phyloP scores from a whole-genome alignment of 1,284 basidiomycete genomes.

The Melampsora americana region DNA sequence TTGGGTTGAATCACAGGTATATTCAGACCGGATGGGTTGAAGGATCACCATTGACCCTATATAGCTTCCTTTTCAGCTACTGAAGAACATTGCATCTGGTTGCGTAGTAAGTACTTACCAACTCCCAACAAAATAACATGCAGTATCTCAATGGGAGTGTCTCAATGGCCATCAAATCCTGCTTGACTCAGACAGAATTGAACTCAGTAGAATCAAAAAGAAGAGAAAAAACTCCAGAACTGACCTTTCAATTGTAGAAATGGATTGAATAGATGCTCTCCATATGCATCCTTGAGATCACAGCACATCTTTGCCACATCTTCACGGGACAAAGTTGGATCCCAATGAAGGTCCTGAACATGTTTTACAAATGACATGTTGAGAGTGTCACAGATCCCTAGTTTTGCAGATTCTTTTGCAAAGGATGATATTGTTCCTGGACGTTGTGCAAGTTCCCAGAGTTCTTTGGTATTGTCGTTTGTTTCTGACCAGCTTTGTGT shows the following conservation, averaged over 20 bases:
- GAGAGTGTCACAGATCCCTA: not conserved
- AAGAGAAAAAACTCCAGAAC: not conserved
- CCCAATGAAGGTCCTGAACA: not conserved
- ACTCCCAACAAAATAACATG: conserved; percentile 2
- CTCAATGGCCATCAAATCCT: conserved; percentile 2
- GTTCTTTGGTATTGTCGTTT: not conserved
- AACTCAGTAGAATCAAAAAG: not conserved
- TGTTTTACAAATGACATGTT: not conserved
- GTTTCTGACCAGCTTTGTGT: not conserved
- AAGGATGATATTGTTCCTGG: not conserved
- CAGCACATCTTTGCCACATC: not conserved
- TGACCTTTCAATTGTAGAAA: not conserved
- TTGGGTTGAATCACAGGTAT: not conserved
- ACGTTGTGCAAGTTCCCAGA: not conserved
- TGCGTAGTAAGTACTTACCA: not conserved
- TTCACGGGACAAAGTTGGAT: not conserved
- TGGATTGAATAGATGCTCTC: too few species aligned
- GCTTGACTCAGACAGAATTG: not conserved
- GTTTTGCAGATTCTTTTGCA: not conserved
- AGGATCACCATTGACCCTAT: not conserved
- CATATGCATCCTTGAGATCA: not conserved
- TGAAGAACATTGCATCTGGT: not conserved
- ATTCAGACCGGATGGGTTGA: not conserved
- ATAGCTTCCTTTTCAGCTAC: not conserved
- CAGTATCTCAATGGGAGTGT: conserved; percentile 2